Base-by-base conservation (phyloP, 352 stramenopile genomes). In the Halophytophthora batemanensis region DNA sequence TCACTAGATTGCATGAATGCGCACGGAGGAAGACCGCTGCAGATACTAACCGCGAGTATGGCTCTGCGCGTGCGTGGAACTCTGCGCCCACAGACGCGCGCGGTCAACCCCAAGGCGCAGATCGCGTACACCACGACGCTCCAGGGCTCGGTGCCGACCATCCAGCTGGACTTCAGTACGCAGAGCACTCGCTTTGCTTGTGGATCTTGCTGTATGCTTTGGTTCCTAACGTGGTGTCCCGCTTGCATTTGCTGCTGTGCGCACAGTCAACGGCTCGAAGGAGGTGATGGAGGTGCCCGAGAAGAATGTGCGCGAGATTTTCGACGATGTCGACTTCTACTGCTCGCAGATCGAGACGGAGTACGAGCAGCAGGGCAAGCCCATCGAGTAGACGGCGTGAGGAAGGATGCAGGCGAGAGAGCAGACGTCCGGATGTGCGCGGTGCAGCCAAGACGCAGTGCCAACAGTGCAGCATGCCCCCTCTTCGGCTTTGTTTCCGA, bases 331-430 rank as follows among this genome's bases (percentile, higher is more conserved):
- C 42, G 83, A 93, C 59, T 86, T 77, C 44, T 81, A 82, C 64
- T 93, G 83, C 74, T 86, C 80, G 44, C 78, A 87, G 68, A 93
- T 93, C 51, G 83, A 93, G 66, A 81, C 83, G 46, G 81, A 93
- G 64, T 90, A 92, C 61, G 83, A 93, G 66, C 64, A 74, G 51
- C 58, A 79, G 59, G 83, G 83, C 65, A 93, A 93, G 76, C 59
- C 47, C 57, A 92, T 93, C 57, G 83, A 93, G 53, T 91, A 90
- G 69, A 64, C 43, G 55, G 8, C 25, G 25, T 8, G 25, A 8
- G 25, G 25, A 31, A 31, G 25, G 25, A 31, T 31, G 4, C 4
- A 31, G 19, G 23, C 14, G 35, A 40, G 7, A 31, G 8, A 31
- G 25, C 25, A 31, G 25, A 8, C 25, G 25, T 31, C 4, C 4